These are phyloP conservation scores for Heteromeles arbutifolia DNA, from an alignment of 306 rosid genomes.

Conservation along the genomic window DNA sequence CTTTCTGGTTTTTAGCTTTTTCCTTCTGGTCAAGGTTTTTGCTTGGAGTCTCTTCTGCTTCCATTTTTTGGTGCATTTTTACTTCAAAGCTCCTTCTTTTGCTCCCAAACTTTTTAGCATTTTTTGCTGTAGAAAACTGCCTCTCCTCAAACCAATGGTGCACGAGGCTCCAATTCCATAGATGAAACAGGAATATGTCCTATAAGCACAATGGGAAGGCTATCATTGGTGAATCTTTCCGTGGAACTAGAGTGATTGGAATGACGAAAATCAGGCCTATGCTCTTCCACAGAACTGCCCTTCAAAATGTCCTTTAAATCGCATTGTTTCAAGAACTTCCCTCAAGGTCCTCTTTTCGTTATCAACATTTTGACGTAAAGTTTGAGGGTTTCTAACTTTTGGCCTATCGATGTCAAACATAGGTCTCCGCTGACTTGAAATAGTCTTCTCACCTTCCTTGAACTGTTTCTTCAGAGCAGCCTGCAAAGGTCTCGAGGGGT, in stretches of 20 bases:
- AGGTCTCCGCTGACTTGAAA: too few species aligned
- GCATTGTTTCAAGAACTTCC: constrained; percentile 61
- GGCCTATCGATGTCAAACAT: too few species aligned
- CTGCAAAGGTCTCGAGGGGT: too few species aligned
- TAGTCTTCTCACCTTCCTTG: too few species aligned
- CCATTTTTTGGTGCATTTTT: constrained; percentile 23
- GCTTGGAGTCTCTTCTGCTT: neutral
- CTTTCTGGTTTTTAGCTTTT: too few species aligned
- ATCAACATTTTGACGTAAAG: constrained; percentile 26
- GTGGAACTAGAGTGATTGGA: constrained; percentile 9
- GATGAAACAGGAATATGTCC: constrained; percentile 38
- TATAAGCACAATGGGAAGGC: constrained; percentile 68
- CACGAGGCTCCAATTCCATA: constrained; percentile 9
- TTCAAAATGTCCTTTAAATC: constrained; percentile 50
- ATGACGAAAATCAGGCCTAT: constrained; percentile 19
- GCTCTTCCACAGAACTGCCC: constrained; percentile 34
- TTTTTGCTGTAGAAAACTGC: constrained; percentile 26
- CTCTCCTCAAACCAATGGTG: constrained; percentile 25
- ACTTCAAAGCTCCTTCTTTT: constrained; percentile 26
- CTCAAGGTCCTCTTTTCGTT: constrained; percentile 43
- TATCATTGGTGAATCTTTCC: constrained; percentile 14
- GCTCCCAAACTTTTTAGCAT: constrained; percentile 6
- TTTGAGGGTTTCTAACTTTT: constrained; percentile 28
- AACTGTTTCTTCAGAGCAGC: too few species aligned
- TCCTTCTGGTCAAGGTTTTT: constrained; percentile 22